A percentile compares a stretch with the other conserved stretches of the same genome.
Conservation (phyloP, 768 basidiomycete genomes). For the Rhodotorula taiwanensis region DNA sequence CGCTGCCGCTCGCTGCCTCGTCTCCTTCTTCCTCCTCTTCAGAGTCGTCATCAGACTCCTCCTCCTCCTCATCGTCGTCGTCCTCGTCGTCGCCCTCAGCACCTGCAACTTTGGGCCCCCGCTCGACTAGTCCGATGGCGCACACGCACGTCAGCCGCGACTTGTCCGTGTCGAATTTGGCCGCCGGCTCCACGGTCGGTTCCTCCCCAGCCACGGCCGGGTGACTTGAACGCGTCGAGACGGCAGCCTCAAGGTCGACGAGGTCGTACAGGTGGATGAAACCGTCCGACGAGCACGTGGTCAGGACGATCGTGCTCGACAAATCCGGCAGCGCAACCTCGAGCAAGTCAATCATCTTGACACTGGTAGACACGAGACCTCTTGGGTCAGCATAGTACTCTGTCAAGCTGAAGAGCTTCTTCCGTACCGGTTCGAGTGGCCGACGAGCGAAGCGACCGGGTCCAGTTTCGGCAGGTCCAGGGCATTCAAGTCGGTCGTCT, state of each 20-base stretch:
- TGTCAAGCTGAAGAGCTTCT: too few species aligned
- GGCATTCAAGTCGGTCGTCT: constrained; percentile 35
- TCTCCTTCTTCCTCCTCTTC: constrained; percentile 46
- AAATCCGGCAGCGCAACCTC: constrained; percentile 57
- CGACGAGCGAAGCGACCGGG: constrained; percentile 60
- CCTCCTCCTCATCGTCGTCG: constrained; percentile 38
- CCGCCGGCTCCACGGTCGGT: constrained; percentile 58
- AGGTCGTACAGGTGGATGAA: constrained; percentile 71
- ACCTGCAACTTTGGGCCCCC: constrained; percentile 1
- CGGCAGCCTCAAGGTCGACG: constrained; percentile 42
- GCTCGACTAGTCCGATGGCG: constrained; percentile 44
- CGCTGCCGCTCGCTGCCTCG: constrained; percentile 33
- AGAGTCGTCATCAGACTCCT: constrained; percentile 41
- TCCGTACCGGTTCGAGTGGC: constrained; percentile 83
- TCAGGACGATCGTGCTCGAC: constrained; percentile 61
- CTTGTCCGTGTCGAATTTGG: constrained; percentile 74
- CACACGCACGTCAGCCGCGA: constrained; percentile 68
- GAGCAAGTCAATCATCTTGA: constrained; percentile 71
- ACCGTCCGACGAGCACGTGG: constrained; percentile 85
- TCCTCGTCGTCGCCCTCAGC: constrained; percentile 37
- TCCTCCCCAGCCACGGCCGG: too few species aligned
- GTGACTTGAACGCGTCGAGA: constrained; percentile 14
- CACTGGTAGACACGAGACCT: constrained; percentile 49
- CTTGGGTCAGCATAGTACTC: too few species aligned
- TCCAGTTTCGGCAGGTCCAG: constrained; percentile 45